Evolutionary conservation across 2,329 filamentous ascomycete species (phyloP).

Genomic region (Zymoseptoria pseudotritici): DNA sequence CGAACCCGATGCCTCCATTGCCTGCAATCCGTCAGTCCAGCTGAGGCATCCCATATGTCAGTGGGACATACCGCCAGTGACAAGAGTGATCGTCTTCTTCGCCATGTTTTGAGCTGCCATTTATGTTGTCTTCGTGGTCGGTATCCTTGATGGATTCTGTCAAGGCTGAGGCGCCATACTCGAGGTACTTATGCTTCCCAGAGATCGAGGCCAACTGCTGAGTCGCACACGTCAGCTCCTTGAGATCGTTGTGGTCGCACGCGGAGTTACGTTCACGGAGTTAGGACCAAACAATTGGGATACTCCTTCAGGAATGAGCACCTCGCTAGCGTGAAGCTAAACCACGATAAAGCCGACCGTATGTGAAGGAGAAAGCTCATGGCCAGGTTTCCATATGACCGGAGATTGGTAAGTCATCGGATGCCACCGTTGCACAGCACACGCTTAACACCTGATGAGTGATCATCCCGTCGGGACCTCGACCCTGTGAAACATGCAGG

Average conservation of each 20-base stretch:
- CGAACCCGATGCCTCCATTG: constrained; percentile 44
- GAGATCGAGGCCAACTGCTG: background rate
- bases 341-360: background rate
- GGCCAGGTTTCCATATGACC: background rate
- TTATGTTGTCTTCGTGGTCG: background rate
- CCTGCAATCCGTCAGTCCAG: constrained; percentile 3
- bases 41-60: background rate
- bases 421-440: background rate
- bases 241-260: background rate
- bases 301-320: background rate
- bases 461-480: background rate
- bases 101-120: background rate
- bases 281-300: background rate
- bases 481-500: background rate
- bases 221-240: background rate
- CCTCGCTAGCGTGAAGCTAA: background rate
- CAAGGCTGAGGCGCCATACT: background rate
- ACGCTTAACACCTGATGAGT: background rate
- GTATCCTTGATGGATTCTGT: background rate
- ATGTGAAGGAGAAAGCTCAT: background rate
- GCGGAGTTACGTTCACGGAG: background rate
- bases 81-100: constrained; percentile 27
- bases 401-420: background rate
- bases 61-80: constrained; percentile 32
- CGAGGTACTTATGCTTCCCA: background rate